A percentile compares a stretch with the other conserved stretches of the same genome.
Conservation (phyloP, 2,329 filamentous ascomycete species). For the Pseudocercospora ulei region DNA sequence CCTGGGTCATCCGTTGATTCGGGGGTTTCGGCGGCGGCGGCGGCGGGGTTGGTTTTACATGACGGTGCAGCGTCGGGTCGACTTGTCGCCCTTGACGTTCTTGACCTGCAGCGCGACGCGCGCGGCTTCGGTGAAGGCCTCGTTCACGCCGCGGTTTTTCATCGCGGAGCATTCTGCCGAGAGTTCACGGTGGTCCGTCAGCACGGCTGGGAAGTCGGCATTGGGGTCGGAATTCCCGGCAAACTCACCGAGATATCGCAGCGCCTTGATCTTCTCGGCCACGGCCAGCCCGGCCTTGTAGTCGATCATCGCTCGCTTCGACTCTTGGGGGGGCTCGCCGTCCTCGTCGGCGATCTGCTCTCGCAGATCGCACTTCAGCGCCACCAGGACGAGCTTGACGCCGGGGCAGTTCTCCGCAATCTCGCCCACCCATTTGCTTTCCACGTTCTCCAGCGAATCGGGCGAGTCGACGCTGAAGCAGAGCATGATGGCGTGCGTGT, state of each 20-base stretch:
- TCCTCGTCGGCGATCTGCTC: conserved; percentile 61
- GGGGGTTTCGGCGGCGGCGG: no score
- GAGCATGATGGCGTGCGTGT: conserved; percentile 97
- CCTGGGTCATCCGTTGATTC: no score
- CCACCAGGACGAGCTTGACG: conserved; percentile 88
- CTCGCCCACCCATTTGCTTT: conserved; percentile 96
- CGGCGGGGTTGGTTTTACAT: conserved; percentile 18
- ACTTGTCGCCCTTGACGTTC: conserved; percentile 42
- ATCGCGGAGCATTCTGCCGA: conserved; percentile 88
- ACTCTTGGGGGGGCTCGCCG: conserved; percentile 48
- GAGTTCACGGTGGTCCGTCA: conserved; percentile 3
- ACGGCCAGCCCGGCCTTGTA: conserved; percentile 89
- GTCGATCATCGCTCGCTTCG: conserved; percentile 60
- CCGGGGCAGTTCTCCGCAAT: conserved; percentile 96
- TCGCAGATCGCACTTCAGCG: conserved; percentile 90
- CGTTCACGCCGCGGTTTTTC: conserved; percentile 94
- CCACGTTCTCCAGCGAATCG: conserved; percentile 94
- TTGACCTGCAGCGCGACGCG: conserved; percentile 67
- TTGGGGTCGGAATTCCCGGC: no score
- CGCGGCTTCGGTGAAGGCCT: conserved; percentile 95
- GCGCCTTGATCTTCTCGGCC: conserved; percentile 78
- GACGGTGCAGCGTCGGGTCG: conserved; percentile 17
- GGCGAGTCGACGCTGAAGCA: conserved; percentile 95
- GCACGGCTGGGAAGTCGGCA: no score
- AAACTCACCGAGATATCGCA: conserved; percentile 67